phyloP scores from a whole-genome alignment of 169 alveolate species.

The Perkinsus chesapeaki region DNA sequence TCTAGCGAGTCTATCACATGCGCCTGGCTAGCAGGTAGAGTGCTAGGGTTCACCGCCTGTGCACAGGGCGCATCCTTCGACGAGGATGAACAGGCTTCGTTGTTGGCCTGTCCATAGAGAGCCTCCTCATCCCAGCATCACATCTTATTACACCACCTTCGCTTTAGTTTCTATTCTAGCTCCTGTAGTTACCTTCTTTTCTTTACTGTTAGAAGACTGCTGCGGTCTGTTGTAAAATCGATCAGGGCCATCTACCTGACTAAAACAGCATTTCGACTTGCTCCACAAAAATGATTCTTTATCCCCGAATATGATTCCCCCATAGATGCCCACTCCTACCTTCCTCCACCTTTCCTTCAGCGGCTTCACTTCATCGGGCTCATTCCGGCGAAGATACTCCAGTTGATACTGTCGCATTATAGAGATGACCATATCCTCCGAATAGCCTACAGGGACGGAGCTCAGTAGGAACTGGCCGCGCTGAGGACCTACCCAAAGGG shows the following conservation, averaged over 20 bases:
- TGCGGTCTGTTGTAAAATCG: not conserved
- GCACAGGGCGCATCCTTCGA: no score
- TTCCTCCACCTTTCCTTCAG: not conserved
- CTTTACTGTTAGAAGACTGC: not conserved
- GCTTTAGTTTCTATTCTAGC: no score
- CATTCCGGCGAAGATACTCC: not conserved
- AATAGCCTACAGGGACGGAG: not conserved
- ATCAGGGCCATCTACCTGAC: not conserved
- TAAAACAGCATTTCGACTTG: no score
- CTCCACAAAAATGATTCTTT: no score
- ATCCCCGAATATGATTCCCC: no score
- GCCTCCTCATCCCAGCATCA: no score
- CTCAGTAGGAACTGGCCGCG: slow-evolving; percentile 41
- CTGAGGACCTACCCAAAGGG: slow-evolving; percentile 47
- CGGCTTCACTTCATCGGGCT: not conserved
- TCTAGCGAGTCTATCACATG: not conserved
- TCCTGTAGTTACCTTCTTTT: no score
- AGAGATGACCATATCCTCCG: not conserved
- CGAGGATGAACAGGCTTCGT: no score
- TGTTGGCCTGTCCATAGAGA: no score
- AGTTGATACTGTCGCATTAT: not conserved
- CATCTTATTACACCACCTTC: no score
- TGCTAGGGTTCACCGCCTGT: no score
- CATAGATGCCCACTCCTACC: not conserved
- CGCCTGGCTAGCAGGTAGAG: not conserved